Percentiles rank a stretch among this genome's conserved stretches.
These are phyloP conservation scores for Sutorius eximius DNA, from an alignment of 1,284 basidiomycete genomes.

Conservation along the genomic window DNA sequence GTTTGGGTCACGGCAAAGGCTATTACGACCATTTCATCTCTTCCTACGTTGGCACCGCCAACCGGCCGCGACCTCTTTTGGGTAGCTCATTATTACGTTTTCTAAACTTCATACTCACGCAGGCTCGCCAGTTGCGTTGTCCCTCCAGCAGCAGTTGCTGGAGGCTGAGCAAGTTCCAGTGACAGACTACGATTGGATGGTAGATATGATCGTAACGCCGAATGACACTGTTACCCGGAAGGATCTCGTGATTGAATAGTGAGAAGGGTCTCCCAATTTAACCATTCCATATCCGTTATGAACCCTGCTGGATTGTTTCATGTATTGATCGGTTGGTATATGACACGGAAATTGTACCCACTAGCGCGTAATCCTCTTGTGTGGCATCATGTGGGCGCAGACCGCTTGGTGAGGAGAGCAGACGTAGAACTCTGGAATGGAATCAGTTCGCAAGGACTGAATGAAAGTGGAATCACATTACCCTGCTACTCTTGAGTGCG, in stretches of 20 bases:
- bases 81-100: slow-evolving; percentile 40
- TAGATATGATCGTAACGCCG: slow-evolving; percentile 65
- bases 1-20: slow-evolving; percentile 78
- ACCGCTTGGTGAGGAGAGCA: slow-evolving; percentile 32
- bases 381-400: slow-evolving; percentile 10
- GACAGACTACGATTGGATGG: slow-evolving; percentile 61
- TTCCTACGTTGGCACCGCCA: slow-evolving; percentile 44
- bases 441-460: slow-evolving; percentile 12
- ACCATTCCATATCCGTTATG: slow-evolving; percentile 25
- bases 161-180: slow-evolving; percentile 55
- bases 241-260: slow-evolving; percentile 18
- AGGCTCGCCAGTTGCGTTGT: slow-evolving; percentile 52
- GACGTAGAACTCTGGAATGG: slow-evolving; percentile 29
- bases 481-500: slow-evolving; percentile 32
- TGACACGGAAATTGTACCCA: slow-evolving; percentile 30
- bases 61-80: slow-evolving; percentile 49
- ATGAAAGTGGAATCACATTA: slow-evolving; percentile 27
- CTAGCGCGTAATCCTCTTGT: slow-evolving; percentile 30
- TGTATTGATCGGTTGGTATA: slow-evolving; percentile 9
- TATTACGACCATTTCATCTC: slow-evolving; percentile 76
- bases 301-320: slow-evolving; percentile 14
- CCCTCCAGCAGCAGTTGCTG: slow-evolving; percentile 66
- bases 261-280: slow-evolving; percentile 1
- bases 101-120: slow-evolving; percentile 13
- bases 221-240: slow-evolving; percentile 37